A percentile compares a stretch with the other conserved stretches of the same genome.
Conservation (phyloP, 148 eudicot genomes). For the Nyssa sinensis region DNA sequence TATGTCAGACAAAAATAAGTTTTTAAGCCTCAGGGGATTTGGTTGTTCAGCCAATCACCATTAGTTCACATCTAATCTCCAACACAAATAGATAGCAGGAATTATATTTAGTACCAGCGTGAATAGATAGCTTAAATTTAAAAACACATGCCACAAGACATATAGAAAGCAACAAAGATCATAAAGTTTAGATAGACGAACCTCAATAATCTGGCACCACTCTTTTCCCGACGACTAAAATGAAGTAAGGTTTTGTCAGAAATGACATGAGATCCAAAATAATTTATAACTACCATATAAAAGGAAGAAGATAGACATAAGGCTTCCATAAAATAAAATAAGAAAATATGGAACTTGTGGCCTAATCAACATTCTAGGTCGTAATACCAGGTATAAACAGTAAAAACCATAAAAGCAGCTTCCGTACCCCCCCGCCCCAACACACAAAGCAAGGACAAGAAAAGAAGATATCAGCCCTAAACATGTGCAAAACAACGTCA, state of each 20-base stretch:
- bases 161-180: not conserved
- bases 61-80: slow-evolving; percentile 1
- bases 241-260: slow-evolving; percentile 10
- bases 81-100: slow-evolving; percentile 3
- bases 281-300: no score
- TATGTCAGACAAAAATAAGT: slow-evolving; percentile 18
- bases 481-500: slow-evolving; percentile 70
- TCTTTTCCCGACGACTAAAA: slow-evolving; percentile 57
- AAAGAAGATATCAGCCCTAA: slow-evolving; percentile 18
- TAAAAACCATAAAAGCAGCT: not conserved
- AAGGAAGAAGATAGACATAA: no score
- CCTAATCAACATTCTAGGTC: not conserved
- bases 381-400: not conserved
- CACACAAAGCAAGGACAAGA: not conserved
- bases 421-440: not conserved
- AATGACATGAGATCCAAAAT: no score
- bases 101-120: slow-evolving; percentile 1
- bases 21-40: slow-evolving; percentile 8
- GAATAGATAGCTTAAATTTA: not conserved
- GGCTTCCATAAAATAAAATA: no score
- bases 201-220: slow-evolving; percentile 71
- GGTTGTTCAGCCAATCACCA: slow-evolving; percentile 1
- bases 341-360: not conserved
- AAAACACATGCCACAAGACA: slow-evolving; percentile 4
- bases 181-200: slow-evolving; percentile 21